Conservation (phyloP, 768 basidiomycete species). For the Hebeloma cylindrosporum region DNA sequence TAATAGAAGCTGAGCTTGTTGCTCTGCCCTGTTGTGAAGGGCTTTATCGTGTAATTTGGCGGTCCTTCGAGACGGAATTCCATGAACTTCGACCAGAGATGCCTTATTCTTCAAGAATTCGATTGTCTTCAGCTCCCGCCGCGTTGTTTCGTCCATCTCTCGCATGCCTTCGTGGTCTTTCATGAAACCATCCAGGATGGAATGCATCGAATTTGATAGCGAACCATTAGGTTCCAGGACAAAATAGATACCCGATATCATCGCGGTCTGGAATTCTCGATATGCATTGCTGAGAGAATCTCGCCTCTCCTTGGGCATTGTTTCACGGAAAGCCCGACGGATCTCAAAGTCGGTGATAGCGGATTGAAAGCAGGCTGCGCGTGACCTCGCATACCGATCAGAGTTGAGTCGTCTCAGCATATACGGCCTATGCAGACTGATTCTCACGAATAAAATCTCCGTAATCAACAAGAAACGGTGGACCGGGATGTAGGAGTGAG, state of each 20-base stretch:
- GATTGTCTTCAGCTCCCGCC: constrained; percentile 80
- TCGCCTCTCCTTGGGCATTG: constrained; percentile 59
- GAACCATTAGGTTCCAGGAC: constrained; percentile 74
- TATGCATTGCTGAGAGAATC: constrained; percentile 80
- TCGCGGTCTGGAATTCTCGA: constrained; percentile 84
- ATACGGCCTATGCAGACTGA: constrained; percentile 86
- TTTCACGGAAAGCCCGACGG: constrained; percentile 64
- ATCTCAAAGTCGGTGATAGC: constrained; percentile 86
- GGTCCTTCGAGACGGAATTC: constrained; percentile 25
- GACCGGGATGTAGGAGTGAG: constrained; percentile 63
- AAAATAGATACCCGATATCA: constrained; percentile 88
- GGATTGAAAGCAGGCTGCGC: constrained; percentile 87
- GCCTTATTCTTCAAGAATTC: constrained; percentile 76
- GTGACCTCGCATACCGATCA: constrained; percentile 78
- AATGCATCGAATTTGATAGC: constrained; percentile 70
- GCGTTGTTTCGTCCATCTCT: constrained; percentile 82
- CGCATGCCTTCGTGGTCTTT: constrained; percentile 61
- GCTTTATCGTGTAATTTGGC: constrained; percentile 27
- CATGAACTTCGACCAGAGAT: constrained; percentile 47
- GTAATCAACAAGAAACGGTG: constrained; percentile 90
- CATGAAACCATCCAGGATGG: constrained; percentile 77
- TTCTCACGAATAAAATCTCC: constrained; percentile 84
- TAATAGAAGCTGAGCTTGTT: constrained; percentile 52
- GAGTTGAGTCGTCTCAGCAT: constrained; percentile 75
- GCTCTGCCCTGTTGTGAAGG: constrained; percentile 32